Base-by-base conservation (phyloP, 192 early-diverging fungal genomes). In the Dissophora globulifera region DNA sequence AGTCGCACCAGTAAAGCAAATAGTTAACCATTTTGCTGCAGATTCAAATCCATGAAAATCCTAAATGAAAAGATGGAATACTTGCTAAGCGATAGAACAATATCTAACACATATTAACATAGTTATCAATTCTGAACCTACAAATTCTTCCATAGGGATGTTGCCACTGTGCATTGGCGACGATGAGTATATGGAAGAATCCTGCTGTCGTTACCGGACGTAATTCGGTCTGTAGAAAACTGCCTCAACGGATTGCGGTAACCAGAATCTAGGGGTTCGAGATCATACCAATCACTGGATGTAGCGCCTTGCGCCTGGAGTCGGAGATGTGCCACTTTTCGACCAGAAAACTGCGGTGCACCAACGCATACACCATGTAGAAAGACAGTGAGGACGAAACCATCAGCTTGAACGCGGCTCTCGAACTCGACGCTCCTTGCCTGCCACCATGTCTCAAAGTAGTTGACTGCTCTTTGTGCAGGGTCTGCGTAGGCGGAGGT, bases 1-100 rank as follows among this genome's bases (percentile, higher is more conserved):
- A n/a, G 33, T 56, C 50, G 51, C 62, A 64, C 32, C 63, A 65
- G 55, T 55, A 47, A 30, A 54, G 52, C 62, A 65, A 55, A 52
- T 65, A 65, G 13, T 65, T 52, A 49, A 60, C 45, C n/a, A n/a
- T 46, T 29, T n/a, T 47, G 43, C 58, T 60, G 9, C 5, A 48
- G 46, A 15, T 42, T 20, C 31, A 60, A 10, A 58, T 60, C 45
- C 58, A 27, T 17, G 30, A 49, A 60, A 47, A 49, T 15, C 58
- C 43, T 48, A 35, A 6, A 38, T 20, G 9, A 22, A 47, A 47
- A 5, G 45, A 47, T 47, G 16, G 45, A 5, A 9, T 47, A 5
- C 17, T 47, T 47, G 45, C 19, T 47, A 6, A 47, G 45, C 35
- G 13, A 13, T 9, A 6, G 35, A 38, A 38, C 35, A 38, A 38